Conservation (phyloP, 257 asterid genomes). For the Solanum appendiculatum region DNA sequence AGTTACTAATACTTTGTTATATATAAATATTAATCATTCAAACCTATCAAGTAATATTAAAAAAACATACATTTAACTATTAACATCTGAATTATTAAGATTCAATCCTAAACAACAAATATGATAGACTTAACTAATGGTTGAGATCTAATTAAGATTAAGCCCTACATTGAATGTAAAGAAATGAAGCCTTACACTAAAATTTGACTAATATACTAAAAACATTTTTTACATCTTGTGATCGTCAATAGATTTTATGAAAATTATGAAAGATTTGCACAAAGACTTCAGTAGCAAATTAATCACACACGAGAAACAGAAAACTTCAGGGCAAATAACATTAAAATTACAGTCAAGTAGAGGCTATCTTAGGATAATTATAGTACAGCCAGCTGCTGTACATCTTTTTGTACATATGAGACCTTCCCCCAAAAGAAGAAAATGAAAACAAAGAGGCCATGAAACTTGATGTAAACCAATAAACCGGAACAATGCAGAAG, state of each 20-base stretch:
- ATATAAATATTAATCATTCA: too few relatives aligned
- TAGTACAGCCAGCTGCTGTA: background rate
- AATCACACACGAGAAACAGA: background rate
- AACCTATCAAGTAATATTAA: background rate
- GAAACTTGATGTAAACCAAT: background rate
- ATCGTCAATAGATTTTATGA: too few relatives aligned
- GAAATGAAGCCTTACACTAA: too few relatives aligned
- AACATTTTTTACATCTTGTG: too few relatives aligned
- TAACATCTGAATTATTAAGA: background rate
- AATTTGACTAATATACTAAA: too few relatives aligned
- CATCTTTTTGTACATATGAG: background rate
- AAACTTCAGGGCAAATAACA: background rate
- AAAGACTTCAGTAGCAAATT: background rate
- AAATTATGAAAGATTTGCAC: background rate
- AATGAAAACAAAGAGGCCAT: background rate
- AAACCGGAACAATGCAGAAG: background rate
- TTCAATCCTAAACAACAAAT: too few relatives aligned
- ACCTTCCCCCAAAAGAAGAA: background rate
- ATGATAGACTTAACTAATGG: too few relatives aligned
- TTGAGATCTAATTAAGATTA: too few relatives aligned
- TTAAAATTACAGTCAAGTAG: background rate
- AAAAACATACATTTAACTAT: background rate
- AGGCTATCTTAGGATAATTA: background rate
- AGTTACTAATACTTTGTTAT: too few relatives aligned
- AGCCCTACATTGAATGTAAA: too few relatives aligned